Conservation (phyloP, 495 filamentous ascomycete species). For the Penicillium pancosmium region DNA sequence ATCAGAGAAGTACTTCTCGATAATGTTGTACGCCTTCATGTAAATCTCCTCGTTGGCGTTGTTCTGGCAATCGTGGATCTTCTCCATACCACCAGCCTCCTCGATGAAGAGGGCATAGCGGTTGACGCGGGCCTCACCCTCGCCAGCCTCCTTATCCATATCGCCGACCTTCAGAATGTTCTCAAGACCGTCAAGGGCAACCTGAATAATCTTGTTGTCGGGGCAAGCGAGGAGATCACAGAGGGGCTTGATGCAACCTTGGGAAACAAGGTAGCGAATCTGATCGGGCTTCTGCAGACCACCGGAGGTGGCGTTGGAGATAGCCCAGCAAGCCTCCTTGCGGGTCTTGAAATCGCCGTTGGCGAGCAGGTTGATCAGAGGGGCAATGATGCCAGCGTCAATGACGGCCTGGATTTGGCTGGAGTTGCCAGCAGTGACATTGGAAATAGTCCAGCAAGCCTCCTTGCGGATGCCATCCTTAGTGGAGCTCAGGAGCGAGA, state of each 20-base stretch:
- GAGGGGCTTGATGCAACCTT: slow-evolving; percentile 96
- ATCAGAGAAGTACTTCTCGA: slow-evolving; percentile 99
- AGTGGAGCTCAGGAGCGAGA: slow-evolving; percentile 89
- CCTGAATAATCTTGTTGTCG: slow-evolving; percentile 99
- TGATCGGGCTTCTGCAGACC: slow-evolving; percentile 98
- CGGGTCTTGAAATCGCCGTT: slow-evolving; percentile 99
- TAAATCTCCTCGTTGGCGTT: slow-evolving; percentile 99
- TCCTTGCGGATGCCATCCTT: slow-evolving; percentile 99
- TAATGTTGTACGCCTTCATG: slow-evolving; percentile 99
- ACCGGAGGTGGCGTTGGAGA: slow-evolving; percentile 97
- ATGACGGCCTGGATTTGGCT: slow-evolving; percentile 97
- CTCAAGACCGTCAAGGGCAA: slow-evolving; percentile 96
- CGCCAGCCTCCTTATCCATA: slow-evolving; percentile 89
- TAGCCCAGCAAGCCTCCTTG: slow-evolving; percentile 99
- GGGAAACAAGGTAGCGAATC: slow-evolving; percentile 89
- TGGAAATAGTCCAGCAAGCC: slow-evolving; percentile 99
- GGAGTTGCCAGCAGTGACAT: slow-evolving; percentile 97
- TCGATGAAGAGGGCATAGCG: slow-evolving; percentile 98
- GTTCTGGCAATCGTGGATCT: slow-evolving; percentile 99
- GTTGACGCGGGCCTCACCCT: slow-evolving; percentile 80
- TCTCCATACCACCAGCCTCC: slow-evolving; percentile 98
- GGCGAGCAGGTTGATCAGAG: slow-evolving; percentile 90
- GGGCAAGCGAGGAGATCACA: slow-evolving; percentile 96
- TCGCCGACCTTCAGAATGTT: slow-evolving; percentile 99
- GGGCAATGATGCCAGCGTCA: slow-evolving; percentile 95